Conservation (phyloP, 345 rosid genomes). For the Anacardium occidentale region DNA sequence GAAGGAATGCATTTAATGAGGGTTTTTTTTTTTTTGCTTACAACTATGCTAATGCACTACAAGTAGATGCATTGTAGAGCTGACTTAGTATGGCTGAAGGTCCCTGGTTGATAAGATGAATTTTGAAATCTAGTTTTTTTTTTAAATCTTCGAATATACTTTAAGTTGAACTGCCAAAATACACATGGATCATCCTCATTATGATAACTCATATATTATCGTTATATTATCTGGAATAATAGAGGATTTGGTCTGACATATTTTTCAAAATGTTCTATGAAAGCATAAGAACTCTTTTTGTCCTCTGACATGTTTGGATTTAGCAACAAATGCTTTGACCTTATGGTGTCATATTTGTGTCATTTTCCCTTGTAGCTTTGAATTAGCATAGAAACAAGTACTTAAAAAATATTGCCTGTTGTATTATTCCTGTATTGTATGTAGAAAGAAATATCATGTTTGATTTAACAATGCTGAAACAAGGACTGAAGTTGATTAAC, state of each 20-base stretch:
- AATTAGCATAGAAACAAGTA: background rate
- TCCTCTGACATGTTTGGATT: background rate
- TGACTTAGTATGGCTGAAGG: background rate
- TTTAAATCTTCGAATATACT: background rate
- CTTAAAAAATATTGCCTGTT: too few species aligned
- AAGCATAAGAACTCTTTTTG: background rate
- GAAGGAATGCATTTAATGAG: background rate
- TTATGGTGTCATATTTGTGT: too few species aligned
- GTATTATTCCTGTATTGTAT: too few species aligned
- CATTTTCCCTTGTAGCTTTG: background rate
- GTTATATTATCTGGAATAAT: background rate
- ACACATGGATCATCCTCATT: background rate
- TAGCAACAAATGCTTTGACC: background rate
- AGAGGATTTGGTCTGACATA: too few species aligned
- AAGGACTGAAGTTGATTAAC: background rate
- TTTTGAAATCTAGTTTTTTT: background rate
- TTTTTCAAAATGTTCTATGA: too few species aligned
- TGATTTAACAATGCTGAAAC: background rate
- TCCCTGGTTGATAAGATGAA: background rate
- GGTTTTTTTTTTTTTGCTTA: background rate
- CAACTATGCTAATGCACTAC: background rate
- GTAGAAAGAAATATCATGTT: too few species aligned
- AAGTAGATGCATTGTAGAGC: background rate
- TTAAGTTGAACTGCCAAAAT: background rate
- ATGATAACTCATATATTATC: background rate